Conservation (phyloP, 2,329 filamentous ascomycete species). For the Fusarium globosum region DNA sequence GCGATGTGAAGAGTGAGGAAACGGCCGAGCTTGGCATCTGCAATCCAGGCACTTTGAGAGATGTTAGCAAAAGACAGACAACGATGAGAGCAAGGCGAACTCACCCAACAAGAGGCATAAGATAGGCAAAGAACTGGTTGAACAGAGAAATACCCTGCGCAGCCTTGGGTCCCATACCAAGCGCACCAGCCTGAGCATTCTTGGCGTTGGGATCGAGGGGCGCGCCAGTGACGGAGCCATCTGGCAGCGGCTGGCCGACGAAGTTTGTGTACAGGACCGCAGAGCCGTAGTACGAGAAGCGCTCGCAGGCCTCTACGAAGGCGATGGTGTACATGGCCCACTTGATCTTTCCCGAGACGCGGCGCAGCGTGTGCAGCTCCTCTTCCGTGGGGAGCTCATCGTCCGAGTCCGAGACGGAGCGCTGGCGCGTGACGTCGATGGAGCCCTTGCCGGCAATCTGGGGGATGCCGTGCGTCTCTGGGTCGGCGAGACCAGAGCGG, state of each 20-base stretch:
- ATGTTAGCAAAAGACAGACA: neutral
- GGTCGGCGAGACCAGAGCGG: constrained; percentile 47
- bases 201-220: constrained; percentile 46
- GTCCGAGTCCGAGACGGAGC: constrained; percentile 45
- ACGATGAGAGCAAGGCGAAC: constrained; percentile 8
- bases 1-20: constrained; percentile 79
- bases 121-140: constrained; percentile 71
- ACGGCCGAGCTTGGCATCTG: constrained; percentile 78
- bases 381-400: constrained; percentile 66
- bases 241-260: constrained; percentile 66
- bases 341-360: constrained; percentile 72
- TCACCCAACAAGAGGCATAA: constrained; percentile 68
- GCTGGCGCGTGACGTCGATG: constrained; percentile 45
- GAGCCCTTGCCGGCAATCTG: constrained; percentile 44
- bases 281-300: constrained; percentile 82
- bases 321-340: constrained; percentile 76
- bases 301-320: constrained; percentile 79
- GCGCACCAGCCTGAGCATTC: constrained; percentile 60
- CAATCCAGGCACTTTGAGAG: constrained; percentile 61
- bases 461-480: constrained; percentile 46
- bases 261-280: constrained; percentile 76
- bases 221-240: constrained; percentile 65
- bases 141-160: constrained; percentile 61
- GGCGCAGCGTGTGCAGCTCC: constrained; percentile 69
- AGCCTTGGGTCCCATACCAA: constrained; percentile 68